phyloP scores from a whole-genome alignment of 495 filamentous ascomycete species.

The Podospora comata region DNA sequence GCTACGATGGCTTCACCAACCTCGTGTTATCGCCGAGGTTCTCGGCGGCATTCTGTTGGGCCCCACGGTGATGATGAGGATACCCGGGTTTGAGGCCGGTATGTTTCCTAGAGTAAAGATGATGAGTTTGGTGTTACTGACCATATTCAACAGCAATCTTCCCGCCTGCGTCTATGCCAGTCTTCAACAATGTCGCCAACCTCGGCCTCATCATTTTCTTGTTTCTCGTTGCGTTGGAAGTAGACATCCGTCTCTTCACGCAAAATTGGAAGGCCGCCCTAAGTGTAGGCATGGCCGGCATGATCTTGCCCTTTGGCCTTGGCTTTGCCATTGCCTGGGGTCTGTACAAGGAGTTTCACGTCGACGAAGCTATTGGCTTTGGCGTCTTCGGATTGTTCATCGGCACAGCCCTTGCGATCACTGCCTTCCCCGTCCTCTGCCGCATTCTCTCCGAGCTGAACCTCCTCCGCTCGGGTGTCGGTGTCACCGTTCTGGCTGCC shows the following conservation, averaged over 20 bases:
- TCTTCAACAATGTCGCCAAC: slow-evolving; percentile 80
- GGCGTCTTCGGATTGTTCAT: slow-evolving; percentile 89
- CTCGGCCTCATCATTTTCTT: slow-evolving; percentile 86
- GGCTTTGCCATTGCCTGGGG: slow-evolving; percentile 80
- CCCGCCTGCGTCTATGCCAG: slow-evolving; percentile 67
- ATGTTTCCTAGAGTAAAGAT: slow-evolving; percentile 46
- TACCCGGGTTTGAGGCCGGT: slow-evolving; percentile 71
- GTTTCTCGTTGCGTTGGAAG: slow-evolving; percentile 90
- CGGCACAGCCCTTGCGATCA: slow-evolving; percentile 92
- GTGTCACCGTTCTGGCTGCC: slow-evolving; percentile 86
- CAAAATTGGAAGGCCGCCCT: slow-evolving; percentile 84
- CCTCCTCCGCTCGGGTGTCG: slow-evolving; percentile 77
- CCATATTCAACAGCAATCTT: slow-evolving; percentile 60
- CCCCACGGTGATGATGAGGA: slow-evolving; percentile 78
- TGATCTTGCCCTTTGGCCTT: slow-evolving; percentile 72
- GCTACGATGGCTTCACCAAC: slow-evolving; percentile 81
- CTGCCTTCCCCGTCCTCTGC: slow-evolving; percentile 92
- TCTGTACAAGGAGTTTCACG: slow-evolving; percentile 77
- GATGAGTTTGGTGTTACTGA: slow-evolving; percentile 4
- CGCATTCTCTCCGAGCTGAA: slow-evolving; percentile 93
- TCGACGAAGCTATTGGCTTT: slow-evolving; percentile 56
- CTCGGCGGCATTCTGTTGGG: slow-evolving; percentile 89
- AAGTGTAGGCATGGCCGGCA: slow-evolving; percentile 79
- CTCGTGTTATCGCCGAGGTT: slow-evolving; percentile 93
- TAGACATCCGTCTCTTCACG: slow-evolving; percentile 79